These are phyloP conservation scores for Meyerozyma athensensis DNA, from an alignment of 1,139 yeast genomes.

Conservation along the genomic window DNA sequence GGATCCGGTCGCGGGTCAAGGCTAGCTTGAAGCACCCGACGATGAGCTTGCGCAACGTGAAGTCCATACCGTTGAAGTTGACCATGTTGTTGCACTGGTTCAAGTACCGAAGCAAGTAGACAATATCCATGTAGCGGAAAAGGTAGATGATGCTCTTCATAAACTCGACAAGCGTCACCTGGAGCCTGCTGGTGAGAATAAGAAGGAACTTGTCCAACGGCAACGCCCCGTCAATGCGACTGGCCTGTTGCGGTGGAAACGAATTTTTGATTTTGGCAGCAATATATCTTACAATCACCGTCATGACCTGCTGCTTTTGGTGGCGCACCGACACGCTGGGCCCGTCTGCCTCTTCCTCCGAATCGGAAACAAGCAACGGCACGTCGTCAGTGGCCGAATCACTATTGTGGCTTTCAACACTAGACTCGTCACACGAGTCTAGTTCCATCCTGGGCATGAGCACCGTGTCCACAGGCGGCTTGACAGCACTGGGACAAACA, in stretches of 20 bases:
- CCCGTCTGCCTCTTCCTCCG: slow-evolving; percentile 3
- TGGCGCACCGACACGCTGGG: no score
- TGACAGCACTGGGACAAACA: slow-evolving; percentile 1
- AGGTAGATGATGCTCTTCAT: slow-evolving; percentile 42
- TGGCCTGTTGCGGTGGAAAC: slow-evolving; percentile 38
- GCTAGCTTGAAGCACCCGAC: slow-evolving; percentile 43
- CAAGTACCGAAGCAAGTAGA: slow-evolving; percentile 42
- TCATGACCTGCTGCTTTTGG: slow-evolving; percentile 36
- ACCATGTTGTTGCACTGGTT: slow-evolving; percentile 46
- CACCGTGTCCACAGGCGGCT: background rate
- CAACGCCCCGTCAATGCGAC: slow-evolving; percentile 25
- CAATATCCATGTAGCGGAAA: slow-evolving; percentile 47
- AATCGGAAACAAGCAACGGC: slow-evolving; percentile 5
- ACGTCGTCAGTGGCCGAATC: slow-evolving; percentile 4
- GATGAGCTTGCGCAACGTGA: slow-evolving; percentile 39
- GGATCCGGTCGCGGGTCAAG: slow-evolving; percentile 26
- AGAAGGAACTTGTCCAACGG: slow-evolving; percentile 41
- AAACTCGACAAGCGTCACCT: slow-evolving; percentile 32
- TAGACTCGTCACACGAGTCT: background rate
- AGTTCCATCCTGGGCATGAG: background rate
- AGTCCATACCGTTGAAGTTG: slow-evolving; percentile 43
- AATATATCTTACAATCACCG: slow-evolving; percentile 40
- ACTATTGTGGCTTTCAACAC: background rate
- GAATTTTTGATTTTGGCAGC: slow-evolving; percentile 43
- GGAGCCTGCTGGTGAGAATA: slow-evolving; percentile 35